Evolutionary conservation across 2,329 filamentous ascomycete genomes (phyloP).

Genomic region (Colletotrichum scovillei): DNA sequence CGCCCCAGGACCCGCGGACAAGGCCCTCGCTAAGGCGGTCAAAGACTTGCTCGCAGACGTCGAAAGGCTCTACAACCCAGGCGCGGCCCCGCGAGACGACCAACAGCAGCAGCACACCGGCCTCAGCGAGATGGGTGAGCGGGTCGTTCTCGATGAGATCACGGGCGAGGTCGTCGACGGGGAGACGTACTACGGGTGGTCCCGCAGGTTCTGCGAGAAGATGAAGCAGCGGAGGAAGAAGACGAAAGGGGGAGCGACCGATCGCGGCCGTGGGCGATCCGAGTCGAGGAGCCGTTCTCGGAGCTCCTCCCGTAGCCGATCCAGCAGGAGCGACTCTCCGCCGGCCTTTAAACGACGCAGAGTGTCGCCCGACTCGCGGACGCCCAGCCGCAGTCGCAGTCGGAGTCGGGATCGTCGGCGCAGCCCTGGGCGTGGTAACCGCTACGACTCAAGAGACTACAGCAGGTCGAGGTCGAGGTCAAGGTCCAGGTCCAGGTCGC

Average conservation of each 20-base stretch:
- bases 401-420: slow-evolving; percentile 41
- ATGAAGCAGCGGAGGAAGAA: slow-evolving; percentile 72
- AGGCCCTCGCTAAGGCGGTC: slow-evolving; percentile 74
- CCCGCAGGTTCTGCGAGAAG: slow-evolving; percentile 80
- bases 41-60: slow-evolving; percentile 77
- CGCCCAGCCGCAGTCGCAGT: slow-evolving; percentile 46
- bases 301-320: slow-evolving; percentile 39
- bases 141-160: slow-evolving; percentile 72
- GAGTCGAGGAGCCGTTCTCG: slow-evolving; percentile 44
- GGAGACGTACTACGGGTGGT: slow-evolving; percentile 92
- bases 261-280: slow-evolving; percentile 48
- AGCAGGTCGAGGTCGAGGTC: slow-evolving; percentile 42
- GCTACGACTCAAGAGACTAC: slow-evolving; percentile 39
- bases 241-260: slow-evolving; percentile 37
- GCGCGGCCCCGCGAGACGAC: slow-evolving; percentile 55
- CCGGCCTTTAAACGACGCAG: slow-evolving; percentile 54
- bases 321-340: slow-evolving; percentile 48
- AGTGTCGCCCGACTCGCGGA: slow-evolving; percentile 47
- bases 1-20: slow-evolving; percentile 74
- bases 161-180: slow-evolving; percentile 73
- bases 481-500: slow-evolving; percentile 36
- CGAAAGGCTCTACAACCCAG: slow-evolving; percentile 73
- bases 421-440: slow-evolving; percentile 33
- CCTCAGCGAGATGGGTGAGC: slow-evolving; percentile 81
- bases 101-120: slow-evolving; percentile 60